Base-by-base conservation (phyloP, 139 green algal genomes). In the Coelastrella sp. region DNA sequence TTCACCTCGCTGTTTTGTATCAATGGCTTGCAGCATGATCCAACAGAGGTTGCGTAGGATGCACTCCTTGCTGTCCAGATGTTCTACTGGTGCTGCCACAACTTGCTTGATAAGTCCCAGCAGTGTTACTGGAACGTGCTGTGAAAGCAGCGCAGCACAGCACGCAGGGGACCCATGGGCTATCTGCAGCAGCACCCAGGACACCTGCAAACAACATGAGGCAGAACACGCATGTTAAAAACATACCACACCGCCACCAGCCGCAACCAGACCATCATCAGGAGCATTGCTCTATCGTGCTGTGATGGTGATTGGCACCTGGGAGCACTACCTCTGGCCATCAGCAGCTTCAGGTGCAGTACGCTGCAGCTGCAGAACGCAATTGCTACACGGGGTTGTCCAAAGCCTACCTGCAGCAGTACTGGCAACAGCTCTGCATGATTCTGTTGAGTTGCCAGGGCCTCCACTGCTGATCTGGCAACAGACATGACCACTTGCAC, bases 181-280 rank as follows among this genome's bases (percentile, higher is more conserved):
- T 4, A 91, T 22, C 63, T 91, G 87, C 87, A 91, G 20, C 79
- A 91, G 78, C 11, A 91, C 78, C 87, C 87, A 91, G 20, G 76
- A 75, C 6, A 27, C 70, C 87, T 90, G 87, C 87, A 86, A 27
- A 57, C 24, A 24, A 81, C 5, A 49, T 49, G 35, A 49, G 35
- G 35, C 35, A 49, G 35, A 49, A 1, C 35, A 49, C 35, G 35
- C 35, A 49, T 49, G 35, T 49, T 49, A 5, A 49, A 3, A 49
- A 49, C 1, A 3, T 49, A 49, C 35, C 35, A 49, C 35, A 49
- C 35, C 3, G 35, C 35, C 35, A 49, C 35, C 1, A 49, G 35
- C 35, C 3, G 35, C 35, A 1, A 49, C 35, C 3, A 49, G 35
- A 49, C 35, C 35, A 49, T 49, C 35, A 49, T 49, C 35, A 49